Evolutionary conservation across 176 grass and related monocot species (phyloP), one percentile per base, ranked within the genome.

Genomic region (Oryza punctata): DNA sequence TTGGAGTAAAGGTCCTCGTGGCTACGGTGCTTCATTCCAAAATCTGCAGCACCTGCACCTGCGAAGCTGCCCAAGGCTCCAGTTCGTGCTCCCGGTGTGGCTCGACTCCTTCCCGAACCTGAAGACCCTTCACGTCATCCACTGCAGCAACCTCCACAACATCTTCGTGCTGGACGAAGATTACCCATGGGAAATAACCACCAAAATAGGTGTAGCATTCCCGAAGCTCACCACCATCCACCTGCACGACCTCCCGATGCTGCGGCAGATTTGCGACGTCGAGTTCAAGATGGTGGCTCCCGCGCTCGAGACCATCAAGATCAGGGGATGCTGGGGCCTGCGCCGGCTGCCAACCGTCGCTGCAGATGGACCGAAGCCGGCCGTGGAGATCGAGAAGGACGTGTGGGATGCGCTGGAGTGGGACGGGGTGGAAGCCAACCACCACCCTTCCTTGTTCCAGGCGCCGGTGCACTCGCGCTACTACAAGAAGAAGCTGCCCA

Each of bases 331-430:
- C 3, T 72, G 73, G 73, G 18, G 12, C 54, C 16, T 88, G 2
- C 80, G 32, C 12, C 12, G 41, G 54, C 41, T 88, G 12, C 73
- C 73, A 25, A 2, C 18, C 2, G 25, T 82, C 10, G 9, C 0
- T 0, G 72, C 7, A 1, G 5, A 3, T 1, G 19, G 15, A 3
- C 5, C 0, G 25, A 59, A 25, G 57, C 86, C 59, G 0, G 0
- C 5, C 1, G 18, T 88, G 0, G 86, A 88, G 44, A 21, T 78
- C 0, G 74, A 88, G 67, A 73, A 88, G 24, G 67, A 78, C 0
- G 24, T 45, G 43, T 83, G 86, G 86, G 68, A 45, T 0, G 5
- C 67, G 1, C 25, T 88, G 38, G 67, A 88, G 74, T 88, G 86
- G 86, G 86, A 78, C 0, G 73, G 74, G 18, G 0, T 25, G 35